Evolutionary conservation across 495 filamentous ascomycete species (phyloP), one percentile per base, ranked within the genome.

Genomic region (Margaritispora aquatica): DNA sequence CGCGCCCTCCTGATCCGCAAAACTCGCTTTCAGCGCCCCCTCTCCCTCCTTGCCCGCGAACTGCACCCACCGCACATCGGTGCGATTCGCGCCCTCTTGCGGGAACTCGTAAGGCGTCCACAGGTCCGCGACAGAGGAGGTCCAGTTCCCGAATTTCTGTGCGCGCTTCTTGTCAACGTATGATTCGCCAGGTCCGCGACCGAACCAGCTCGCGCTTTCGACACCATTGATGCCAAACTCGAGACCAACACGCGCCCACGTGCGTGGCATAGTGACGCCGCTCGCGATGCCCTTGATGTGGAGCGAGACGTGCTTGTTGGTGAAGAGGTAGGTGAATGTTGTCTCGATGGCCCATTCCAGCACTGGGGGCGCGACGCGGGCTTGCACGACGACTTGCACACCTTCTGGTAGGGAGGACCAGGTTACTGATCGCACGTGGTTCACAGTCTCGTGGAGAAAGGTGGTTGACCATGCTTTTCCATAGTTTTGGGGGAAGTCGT

Each of bases 41-140:
- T 21, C 41, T 9, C 24, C 29, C 4, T 53, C 23, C 20, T 47
- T 58, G 1, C 55, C 59, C 4, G 60, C 47, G 64, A 81, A 75
- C 62, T 80, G 70, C 20, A 87, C 72, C 80, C 84, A 87, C 20
- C 79, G 65, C 3, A 78, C 79, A 55, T 87, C 85, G 4, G 78
- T 80, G n/a, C 84, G 66, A 61, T 87, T 86, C 0, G 83, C 83
- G 26, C 68, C 75, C 38, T 88, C 86, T 66, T 89, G 86, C 11
- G 86, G 86, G 49, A 82, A 82, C 57, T 89, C 86, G 64, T 88
- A 89, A 11, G 76, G 69, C 3, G 75, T 74, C 48, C 76, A 80
- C 5, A 88, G 66, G 2, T 77, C 71, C 24, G 77, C 75, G 9
- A 73, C 63, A 0, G 62, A 26, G 4, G 41, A 9, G 17, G 54